Evolutionary conservation across 139 green algal genomes (phyloP).

Genomic region (Nannochloris sp.): DNA sequence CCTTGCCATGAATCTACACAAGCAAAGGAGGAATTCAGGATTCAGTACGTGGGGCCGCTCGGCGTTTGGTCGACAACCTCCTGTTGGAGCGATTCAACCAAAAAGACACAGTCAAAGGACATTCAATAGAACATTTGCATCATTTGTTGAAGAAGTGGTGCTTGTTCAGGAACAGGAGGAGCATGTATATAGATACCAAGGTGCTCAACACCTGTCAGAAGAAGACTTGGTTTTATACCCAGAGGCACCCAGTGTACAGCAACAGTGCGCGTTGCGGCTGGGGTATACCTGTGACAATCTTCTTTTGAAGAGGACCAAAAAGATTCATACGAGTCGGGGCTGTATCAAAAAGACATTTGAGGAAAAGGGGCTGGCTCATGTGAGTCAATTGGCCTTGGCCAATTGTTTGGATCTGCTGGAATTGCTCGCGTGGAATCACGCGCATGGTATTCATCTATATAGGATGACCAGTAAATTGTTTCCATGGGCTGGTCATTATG

Average conservation of each 20-base stretch:
- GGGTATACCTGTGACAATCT: constrained; percentile 12
- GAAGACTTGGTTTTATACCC: too few species aligned
- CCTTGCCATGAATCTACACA: too few species aligned
- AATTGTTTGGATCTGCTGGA: constrained; percentile 36
- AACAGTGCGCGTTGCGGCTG: not conserved
- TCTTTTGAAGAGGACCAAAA: not conserved
- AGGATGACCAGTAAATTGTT: constrained; percentile 35
- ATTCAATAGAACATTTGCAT: too few species aligned
- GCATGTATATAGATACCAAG: not conserved
- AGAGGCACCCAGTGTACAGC: not conserved
- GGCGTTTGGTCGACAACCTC: too few species aligned
- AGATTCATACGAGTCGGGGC: constrained; percentile 11
- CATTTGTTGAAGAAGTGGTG: not conserved
- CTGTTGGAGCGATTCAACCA: too few species aligned
- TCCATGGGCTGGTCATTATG: constrained; percentile 36
- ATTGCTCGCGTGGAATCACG: constrained; percentile 47
- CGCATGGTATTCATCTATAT: constrained; percentile 48
- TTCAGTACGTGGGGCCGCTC: too few species aligned
- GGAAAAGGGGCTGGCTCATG: constrained; percentile 30
- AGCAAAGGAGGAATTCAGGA: too few species aligned
- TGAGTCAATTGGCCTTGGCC: constrained; percentile 39
- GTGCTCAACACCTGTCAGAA: too few species aligned
- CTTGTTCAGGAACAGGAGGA: not conserved
- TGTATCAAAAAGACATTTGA: constrained; percentile 25
- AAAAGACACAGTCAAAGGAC: too few species aligned